Evolutionary conservation across 306 rosid genomes (phyloP), one percentile per base, ranked within the genome.

Genomic region (Crotalaria pallida): DNA sequence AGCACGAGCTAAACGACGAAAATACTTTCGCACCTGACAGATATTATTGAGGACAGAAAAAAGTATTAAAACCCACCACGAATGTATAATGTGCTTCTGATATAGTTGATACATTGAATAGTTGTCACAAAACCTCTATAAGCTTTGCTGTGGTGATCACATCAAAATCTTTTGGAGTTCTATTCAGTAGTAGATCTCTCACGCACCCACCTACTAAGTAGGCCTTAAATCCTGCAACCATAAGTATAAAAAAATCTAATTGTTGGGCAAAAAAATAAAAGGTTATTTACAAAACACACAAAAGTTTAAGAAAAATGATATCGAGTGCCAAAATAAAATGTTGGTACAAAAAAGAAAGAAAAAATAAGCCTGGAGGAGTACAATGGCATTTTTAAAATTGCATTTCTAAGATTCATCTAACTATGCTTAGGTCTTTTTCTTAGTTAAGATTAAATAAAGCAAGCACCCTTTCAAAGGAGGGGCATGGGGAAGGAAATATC

Each of bases 141-240:
- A 88, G 96, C 69, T 85, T 76, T 64, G 92, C 99, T 56, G 88
- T 87, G 70, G 96, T 94, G 74, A 94, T 84, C 80, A 88, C 89
- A 72, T 94, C 99, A 67, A 87, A 94, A 81, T 91, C 99, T 82
- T 94, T 94, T 1, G 97, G 99, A 17, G 69, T 74, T 71, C 85
- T 88, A 19, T 83, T 81, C 23, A 94, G 88, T 51, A 94, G 48
- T 56, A 94, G 78, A 77, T 94, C 99, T 76, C 99, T 87, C 67
- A 94, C 99, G 67, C 99, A 94, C 71, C 96, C 99, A 72, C 99
- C 99, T 29, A 94, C 99, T 61, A 94, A 82, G 79, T 88, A 94
- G 73, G 96, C 81, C 57, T 94, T 88, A 83, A 76, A 91, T 50
- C 99, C 97, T 91, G 90, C 62, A 81, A 29, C 23, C 34, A 74